Conservation (phyloP, 495 filamentous ascomycete species). For the Apiosordaria backusii region DNA sequence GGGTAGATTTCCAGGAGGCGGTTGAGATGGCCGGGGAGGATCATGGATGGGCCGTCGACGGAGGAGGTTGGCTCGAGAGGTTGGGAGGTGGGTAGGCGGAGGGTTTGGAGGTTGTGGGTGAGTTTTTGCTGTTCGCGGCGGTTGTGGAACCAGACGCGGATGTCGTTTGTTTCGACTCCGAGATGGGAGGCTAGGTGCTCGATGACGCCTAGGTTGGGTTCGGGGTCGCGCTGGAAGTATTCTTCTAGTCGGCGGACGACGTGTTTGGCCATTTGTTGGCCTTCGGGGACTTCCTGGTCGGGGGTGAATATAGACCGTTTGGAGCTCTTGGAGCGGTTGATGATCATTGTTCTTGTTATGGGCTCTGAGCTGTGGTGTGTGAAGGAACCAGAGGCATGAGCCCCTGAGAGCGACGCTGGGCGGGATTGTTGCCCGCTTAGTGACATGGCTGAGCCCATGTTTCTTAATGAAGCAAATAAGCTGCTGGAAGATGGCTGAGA, state of each 20-base stretch:
- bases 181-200: conserved; percentile 43
- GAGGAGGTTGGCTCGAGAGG: conserved; percentile 8
- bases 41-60: conserved; percentile 37
- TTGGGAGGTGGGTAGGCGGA: conserved; percentile 32
- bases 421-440: conserved; percentile 12
- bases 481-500: conserved; percentile 10
- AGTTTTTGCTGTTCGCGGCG: conserved; percentile 41
- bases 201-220: conserved; percentile 35
- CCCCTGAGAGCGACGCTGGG: conserved; percentile 7
- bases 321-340: conserved; percentile 32
- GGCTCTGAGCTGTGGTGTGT: conserved; percentile 10
- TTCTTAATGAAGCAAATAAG: conserved; percentile 11
- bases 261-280: conserved; percentile 33
- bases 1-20: conserved; percentile 45
- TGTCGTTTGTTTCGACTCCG: conserved; percentile 36
- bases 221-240: conserved; percentile 40
- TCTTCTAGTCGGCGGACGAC: conserved; percentile 41
- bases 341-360: conserved; percentile 29
- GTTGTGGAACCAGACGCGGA: conserved; percentile 46
- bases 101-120: conserved; percentile 36
- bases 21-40: conserved; percentile 47
- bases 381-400: not conserved
- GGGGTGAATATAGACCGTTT: conserved; percentile 29
- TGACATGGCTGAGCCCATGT: conserved; percentile 19
- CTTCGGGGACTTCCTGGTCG: conserved; percentile 27